Evolutionary conservation across 1,284 basidiomycete genomes (phyloP).

Genomic region (Tylopilus orsonianus): DNA sequence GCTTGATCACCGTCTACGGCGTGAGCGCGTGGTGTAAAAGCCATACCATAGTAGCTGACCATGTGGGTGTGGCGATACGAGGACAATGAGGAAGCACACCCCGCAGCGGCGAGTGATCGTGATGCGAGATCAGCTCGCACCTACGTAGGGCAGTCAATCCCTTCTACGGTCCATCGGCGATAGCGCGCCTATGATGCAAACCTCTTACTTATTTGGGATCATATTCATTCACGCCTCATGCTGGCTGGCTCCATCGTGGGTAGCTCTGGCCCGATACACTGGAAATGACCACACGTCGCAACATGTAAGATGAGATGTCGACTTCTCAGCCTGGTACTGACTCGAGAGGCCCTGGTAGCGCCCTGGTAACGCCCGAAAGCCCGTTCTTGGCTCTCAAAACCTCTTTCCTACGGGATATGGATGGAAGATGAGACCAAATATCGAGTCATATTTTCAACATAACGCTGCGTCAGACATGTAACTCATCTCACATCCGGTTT

Average conservation of each 20-base stretch:
- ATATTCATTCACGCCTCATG: conserved; percentile 20
- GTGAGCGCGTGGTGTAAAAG: not conserved
- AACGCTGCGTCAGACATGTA: not conserved
- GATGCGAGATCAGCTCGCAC: conserved; percentile 12
- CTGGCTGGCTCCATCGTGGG: conserved; percentile 10
- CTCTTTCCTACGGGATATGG: not conserved
- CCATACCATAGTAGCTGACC: conserved; percentile 1
- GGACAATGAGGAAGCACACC: conserved; percentile 23
- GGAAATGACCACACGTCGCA: conserved; percentile 9
- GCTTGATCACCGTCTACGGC: conserved; percentile 3
- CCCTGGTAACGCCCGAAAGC: conserved; percentile 15
- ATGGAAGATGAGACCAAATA: conserved; percentile 3
- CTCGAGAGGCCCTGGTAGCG: conserved; percentile 3
- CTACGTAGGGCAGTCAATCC: conserved; percentile 18
- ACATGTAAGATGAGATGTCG: conserved; percentile 12
- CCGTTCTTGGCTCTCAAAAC: not conserved
- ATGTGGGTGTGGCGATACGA: conserved; percentile 10
- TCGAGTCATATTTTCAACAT: not conserved
- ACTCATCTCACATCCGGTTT: no score
- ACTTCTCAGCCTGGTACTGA: conserved; percentile 16
- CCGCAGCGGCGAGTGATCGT: conserved; percentile 12
- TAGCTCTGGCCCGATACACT: conserved; percentile 11
- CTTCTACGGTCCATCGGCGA: conserved; percentile 18
- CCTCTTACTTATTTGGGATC: conserved; percentile 6
- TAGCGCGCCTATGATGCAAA: conserved; percentile 13